Base-by-base conservation (phyloP, 2,329 filamentous ascomycete genomes). In the Penicillium sp. region DNA sequence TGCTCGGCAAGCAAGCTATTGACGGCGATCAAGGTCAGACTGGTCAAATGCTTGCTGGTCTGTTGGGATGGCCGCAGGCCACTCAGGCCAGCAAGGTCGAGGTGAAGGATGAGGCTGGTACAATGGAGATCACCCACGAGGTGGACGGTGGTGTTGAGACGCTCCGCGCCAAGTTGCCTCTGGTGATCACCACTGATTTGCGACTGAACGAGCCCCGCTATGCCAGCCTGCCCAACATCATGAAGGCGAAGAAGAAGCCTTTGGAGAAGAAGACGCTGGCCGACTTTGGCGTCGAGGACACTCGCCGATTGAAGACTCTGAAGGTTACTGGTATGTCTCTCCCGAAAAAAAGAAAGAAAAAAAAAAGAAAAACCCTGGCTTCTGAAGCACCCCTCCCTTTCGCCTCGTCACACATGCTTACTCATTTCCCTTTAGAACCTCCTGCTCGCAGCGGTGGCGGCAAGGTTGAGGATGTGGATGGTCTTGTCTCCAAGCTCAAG, bases 211-310 rank as follows among this genome's bases (percentile, higher is more conserved):
- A 94, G 80, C 93, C 93, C 50, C 78, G 93, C 56, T 98, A 95
- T 70, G 93, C 91, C 24, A 95, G 83, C 71, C 71, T 98, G 80
- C 91, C 90, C 43, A 97, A 97, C 68, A 97, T 98, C 57, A 98
- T 98, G 93, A 98, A 97, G 85, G 93, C 93, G 45, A 98, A 98
- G 86, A 98, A 97, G 87, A 98, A 98, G 86, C 88, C 88, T 65
- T 66, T 98, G 61, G 89, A 93, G 64, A 97, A 96, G 85, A 86
- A 89, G 79, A 88, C 80, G 57, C 69, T 96, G 68, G 79, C 76
- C 48, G 93, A 98, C 66, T 86, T 87, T 69, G 88, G 87, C 2
- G 73, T 95, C 38, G 84, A 90, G 61, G 81, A 80, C 45, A 78
- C 80, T 68, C 83, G 79, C 72, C 79, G 90, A 62, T 72, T 98